Percentiles rank a stretch among this genome's conserved stretches.
Conservation (phyloP, 176 grass and related monocot species). For the Oryza meyeriana region DNA sequence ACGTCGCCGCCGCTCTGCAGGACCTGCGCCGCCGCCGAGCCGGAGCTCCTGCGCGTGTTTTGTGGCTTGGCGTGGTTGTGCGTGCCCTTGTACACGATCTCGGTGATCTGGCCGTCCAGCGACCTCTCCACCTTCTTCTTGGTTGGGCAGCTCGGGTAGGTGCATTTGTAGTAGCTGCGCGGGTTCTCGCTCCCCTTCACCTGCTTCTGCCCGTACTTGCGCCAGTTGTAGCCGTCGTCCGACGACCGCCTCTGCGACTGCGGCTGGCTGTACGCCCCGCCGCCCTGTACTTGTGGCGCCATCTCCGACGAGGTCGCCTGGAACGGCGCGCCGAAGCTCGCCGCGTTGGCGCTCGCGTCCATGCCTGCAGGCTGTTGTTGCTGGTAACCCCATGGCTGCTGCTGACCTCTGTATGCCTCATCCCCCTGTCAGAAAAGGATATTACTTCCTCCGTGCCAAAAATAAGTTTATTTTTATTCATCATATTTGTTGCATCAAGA, state of each 20-base stretch:
- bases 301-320: constrained; percentile 42
- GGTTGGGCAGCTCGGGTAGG: constrained; percentile 79
- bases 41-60: constrained; percentile 52
- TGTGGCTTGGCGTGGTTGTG: constrained; percentile 90
- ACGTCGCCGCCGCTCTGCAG: constrained; percentile 45
- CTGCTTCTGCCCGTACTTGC: constrained; percentile 99
- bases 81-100: constrained; percentile 94
- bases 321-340: constrained; percentile 33
- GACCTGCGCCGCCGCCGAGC: constrained; percentile 12
- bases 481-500: too few species aligned
- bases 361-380: constrained; percentile 42
- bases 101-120: constrained; percentile 86
- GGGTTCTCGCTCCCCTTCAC: constrained; percentile 97
- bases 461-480: too few species aligned
- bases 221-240: constrained; percentile 96
- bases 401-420: constrained; percentile 39
- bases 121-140: constrained; percentile 98
- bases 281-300: constrained; percentile 1
- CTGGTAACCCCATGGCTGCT: constrained; percentile 40
- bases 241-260: constrained; percentile 52
- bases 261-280: constrained; percentile 24
- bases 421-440: constrained; percentile 31
- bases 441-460: too few species aligned
- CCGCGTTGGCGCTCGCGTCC: constrained; percentile 28
- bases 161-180: constrained; percentile 99